These are phyloP conservation scores for Hordeum vulgare DNA, from an alignment of 176 grass and related monocot species.

Conservation along the genomic window DNA sequence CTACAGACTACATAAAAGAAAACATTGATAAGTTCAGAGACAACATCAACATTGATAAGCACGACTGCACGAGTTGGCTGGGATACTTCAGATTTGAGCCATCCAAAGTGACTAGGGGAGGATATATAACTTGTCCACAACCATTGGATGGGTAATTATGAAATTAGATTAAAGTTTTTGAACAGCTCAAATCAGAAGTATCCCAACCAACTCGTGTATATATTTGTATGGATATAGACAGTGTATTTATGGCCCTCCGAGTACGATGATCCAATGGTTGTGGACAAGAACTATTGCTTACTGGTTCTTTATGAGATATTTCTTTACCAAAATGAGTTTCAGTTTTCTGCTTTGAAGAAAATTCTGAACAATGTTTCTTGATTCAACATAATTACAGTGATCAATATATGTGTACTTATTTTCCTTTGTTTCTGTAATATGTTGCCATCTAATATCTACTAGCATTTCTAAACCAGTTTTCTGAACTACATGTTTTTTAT, in stretches of 20 bases:
- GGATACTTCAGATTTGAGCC: not conserved
- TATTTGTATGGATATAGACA: not conserved
- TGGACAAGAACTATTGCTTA: not conserved
- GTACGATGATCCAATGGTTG: not conserved
- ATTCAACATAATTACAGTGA: not conserved
- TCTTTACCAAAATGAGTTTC: not conserved
- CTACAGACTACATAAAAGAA: not conserved
- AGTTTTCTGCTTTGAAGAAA: not conserved
- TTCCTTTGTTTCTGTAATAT: not conserved
- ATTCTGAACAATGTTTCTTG: not conserved
- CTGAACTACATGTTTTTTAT: not conserved
- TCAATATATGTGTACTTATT: not conserved
- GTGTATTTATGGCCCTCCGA: not conserved
- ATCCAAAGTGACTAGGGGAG: not conserved
- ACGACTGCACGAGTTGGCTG: not conserved
- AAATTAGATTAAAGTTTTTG: not conserved
- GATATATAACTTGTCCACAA: not conserved
- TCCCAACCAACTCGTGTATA: not conserved
- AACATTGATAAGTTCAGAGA: not conserved
- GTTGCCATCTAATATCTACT: not conserved
- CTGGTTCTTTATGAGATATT: not conserved
- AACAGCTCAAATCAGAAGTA: not conserved
- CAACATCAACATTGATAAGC: not conserved
- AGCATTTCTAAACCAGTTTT: not conserved
- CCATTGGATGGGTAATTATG: not conserved